phyloP scores from a whole-genome alignment of 495 filamentous ascomycete genomes.

The Neurospora sp. region DNA sequence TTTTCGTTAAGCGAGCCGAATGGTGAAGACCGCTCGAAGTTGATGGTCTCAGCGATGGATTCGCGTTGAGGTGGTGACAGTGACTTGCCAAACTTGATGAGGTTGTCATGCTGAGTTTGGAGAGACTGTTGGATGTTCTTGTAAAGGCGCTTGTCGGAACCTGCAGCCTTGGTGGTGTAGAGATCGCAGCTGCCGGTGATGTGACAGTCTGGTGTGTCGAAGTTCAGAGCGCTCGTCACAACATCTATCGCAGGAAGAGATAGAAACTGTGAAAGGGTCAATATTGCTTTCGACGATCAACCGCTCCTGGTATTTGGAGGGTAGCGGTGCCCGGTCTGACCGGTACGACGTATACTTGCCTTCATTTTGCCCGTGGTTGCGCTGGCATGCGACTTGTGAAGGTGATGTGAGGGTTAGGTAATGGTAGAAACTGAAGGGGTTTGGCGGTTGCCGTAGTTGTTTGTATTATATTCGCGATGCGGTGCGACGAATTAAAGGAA shows the following conservation, averaged over 20 bases:
- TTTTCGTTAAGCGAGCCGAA: slow-evolving; percentile 83
- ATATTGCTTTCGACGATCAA: not conserved
- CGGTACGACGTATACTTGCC: slow-evolving; percentile 11
- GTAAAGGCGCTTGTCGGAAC: slow-evolving; percentile 91
- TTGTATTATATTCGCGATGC: not conserved
- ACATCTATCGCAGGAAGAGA: slow-evolving; percentile 81
- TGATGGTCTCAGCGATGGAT: slow-evolving; percentile 48
- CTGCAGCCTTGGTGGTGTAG: slow-evolving; percentile 93
- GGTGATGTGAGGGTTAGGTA: not conserved
- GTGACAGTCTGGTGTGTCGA: slow-evolving; percentile 83
- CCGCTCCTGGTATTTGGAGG: not conserved
- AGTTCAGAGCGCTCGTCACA: slow-evolving; percentile 82
- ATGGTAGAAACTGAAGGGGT: not conserved
- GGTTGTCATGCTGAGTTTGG: slow-evolving; percentile 78
- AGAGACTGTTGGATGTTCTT: slow-evolving; percentile 84
- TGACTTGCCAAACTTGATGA: slow-evolving; percentile 69
- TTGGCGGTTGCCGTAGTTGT: not conserved
- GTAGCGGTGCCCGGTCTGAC: not conserved
- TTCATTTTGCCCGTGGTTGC: slow-evolving; percentile 27
- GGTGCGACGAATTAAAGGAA: not conserved
- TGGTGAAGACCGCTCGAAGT: slow-evolving; percentile 73
- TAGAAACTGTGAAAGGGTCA: slow-evolving; percentile 55
- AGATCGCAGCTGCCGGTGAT: slow-evolving; percentile 88
- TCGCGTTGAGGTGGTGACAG: slow-evolving; percentile 65
- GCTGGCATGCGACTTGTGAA: not conserved